phyloP scores from a whole-genome alignment of 345 rosid genomes.

The Nasturtium officinale region DNA sequence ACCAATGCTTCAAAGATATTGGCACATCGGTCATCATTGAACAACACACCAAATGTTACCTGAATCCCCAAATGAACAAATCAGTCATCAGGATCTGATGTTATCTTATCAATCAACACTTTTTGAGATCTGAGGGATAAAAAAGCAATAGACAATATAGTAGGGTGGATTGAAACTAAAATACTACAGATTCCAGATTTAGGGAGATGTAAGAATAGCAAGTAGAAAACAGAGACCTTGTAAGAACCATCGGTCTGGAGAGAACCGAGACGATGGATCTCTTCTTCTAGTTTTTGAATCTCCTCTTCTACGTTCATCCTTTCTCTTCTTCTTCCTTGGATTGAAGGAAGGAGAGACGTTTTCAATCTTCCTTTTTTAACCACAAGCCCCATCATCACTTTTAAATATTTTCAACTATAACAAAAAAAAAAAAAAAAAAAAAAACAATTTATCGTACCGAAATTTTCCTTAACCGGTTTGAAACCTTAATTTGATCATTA shows the following conservation, averaged over 20 bases:
- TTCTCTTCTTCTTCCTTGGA: not conserved
- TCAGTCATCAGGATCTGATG: not conserved
- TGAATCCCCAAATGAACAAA: conserved; percentile 36
- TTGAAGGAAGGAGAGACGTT: not conserved
- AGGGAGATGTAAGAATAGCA: not conserved
- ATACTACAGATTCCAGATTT: not conserved
- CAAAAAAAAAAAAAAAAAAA: not conserved
- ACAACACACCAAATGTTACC: conserved; percentile 91
- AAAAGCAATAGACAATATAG: not conserved
- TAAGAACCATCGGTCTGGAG: conserved; percentile 84
- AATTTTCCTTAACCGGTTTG: not conserved
- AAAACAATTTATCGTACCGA: not conserved
- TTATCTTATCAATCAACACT: not conserved
- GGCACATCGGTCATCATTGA: conserved; percentile 88
- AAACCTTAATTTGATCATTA: not conserved
- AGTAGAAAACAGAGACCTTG: conserved; percentile 50
- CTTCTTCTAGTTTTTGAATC: conserved; percentile 76
- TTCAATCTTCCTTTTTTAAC: too few relatives aligned
- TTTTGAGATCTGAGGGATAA: conserved; percentile 20
- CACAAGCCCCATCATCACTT: not conserved
- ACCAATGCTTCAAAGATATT: conserved; percentile 92
- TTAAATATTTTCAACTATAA: not conserved
- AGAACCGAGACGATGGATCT: conserved; percentile 80
- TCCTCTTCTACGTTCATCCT: conserved; percentile 91
- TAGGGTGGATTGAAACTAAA: not conserved